Percentiles rank a stretch among this genome's conserved stretches.
These are phyloP conservation scores for Raphanus hybrid DNA, from an alignment of 441 rosid genomes.

Conservation along the genomic window DNA sequence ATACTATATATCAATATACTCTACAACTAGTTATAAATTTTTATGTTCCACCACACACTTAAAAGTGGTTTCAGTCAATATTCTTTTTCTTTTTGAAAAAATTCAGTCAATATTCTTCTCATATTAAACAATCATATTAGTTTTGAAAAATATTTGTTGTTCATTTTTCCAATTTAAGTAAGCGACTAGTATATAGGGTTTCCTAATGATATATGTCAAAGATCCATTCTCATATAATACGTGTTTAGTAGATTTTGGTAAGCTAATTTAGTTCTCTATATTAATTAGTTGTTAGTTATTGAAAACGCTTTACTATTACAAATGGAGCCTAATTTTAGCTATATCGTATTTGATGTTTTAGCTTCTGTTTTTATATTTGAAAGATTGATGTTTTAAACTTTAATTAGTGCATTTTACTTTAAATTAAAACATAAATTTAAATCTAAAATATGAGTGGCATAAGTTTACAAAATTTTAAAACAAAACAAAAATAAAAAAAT, in stretches of 20 bases:
- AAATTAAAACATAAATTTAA: no score
- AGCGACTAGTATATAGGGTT: neutral
- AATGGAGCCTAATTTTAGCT: neutral
- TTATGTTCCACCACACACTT: slow-evolving; percentile 23
- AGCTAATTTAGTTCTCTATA: neutral
- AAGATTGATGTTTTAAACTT: no score
- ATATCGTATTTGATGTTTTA: neutral
- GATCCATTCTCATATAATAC: neutral
- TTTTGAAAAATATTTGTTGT: neutral
- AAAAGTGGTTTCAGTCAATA: slow-evolving; percentile 24
- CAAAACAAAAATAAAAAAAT: no score
- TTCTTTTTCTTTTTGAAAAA: neutral
- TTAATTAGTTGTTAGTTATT: neutral
- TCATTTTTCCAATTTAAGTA: neutral
- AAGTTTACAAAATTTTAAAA: no score
- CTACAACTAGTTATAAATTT: neutral
- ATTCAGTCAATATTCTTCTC: slow-evolving; percentile 14
- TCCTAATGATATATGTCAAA: neutral
- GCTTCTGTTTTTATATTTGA: no score
- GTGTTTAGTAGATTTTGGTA: slow-evolving; percentile 24
- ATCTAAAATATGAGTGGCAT: no score
- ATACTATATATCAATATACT: neutral
- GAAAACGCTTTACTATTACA: neutral
- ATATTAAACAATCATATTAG: neutral
- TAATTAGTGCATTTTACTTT: no score